Evolutionary conservation across 805 yeast species (phyloP).

Genomic region (Candida silvicultrix): DNA sequence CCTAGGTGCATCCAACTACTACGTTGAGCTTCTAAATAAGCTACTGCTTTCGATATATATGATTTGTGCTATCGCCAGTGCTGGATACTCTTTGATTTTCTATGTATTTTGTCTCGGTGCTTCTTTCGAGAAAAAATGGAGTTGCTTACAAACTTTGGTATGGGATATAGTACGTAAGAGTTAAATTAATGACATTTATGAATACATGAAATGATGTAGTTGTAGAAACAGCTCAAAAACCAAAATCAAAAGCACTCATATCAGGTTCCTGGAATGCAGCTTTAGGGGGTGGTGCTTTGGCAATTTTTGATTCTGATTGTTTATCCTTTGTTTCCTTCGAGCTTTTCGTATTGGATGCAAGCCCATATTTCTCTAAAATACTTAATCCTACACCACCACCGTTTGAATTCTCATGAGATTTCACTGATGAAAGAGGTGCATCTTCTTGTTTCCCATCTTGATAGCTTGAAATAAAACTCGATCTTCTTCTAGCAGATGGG

Average conservation of each 20-base stretch:
- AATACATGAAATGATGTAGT: background rate
- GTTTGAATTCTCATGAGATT: too few relatives aligned
- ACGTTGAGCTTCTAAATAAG: background rate
- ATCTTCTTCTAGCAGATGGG: conserved; percentile 18
- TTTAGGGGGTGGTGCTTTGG: conserved; percentile 35
- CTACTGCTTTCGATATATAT: background rate
- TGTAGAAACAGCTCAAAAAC: conserved; percentile 15
- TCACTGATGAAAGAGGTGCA: too few relatives aligned
- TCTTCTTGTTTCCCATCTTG: conserved; percentile 2
- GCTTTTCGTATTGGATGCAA: conserved; percentile 15
- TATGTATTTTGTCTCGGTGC: background rate
- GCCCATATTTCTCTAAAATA: conserved; percentile 22
- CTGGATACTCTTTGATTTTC: background rate
- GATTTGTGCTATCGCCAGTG: background rate
- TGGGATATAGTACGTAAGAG: background rate
- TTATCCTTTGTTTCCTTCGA: conserved; percentile 9
- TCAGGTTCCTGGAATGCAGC: conserved; percentile 64
- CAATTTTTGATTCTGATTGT: conserved; percentile 2
- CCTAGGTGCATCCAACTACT: background rate
- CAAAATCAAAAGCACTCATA: conserved; percentile 66
- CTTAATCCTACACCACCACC: conserved; percentile 9
- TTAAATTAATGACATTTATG: background rate
- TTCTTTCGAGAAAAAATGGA: background rate
- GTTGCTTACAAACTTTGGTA: background rate
- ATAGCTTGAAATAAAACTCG: conserved; percentile 8